Evolutionary conservation across 495 filamentous ascomycete species (phyloP).

Genomic region (Astrocystis sublimbata): DNA sequence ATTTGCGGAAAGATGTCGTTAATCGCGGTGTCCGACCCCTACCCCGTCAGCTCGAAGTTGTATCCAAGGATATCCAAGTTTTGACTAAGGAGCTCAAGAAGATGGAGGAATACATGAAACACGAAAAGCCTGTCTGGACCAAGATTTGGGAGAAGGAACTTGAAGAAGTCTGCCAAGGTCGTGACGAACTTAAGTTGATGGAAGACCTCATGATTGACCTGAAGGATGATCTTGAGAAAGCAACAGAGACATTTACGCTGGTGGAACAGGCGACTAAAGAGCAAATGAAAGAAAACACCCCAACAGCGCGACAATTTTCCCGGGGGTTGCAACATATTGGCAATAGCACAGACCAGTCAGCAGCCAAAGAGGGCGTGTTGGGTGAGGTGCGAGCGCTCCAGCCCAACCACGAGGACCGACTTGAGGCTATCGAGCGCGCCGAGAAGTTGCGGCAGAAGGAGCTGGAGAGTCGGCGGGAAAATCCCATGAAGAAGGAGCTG

Average conservation of each 20-base stretch:
- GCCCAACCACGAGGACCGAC: constrained; percentile 87
- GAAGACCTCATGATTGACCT: constrained; percentile 91
- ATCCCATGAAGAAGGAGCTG: constrained; percentile 86
- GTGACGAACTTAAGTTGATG: constrained; percentile 89
- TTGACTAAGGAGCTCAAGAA: constrained; percentile 88
- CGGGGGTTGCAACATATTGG: constrained; percentile 61
- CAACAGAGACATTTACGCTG: constrained; percentile 84
- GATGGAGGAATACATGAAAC: constrained; percentile 87
- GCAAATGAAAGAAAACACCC: constrained; percentile 73
- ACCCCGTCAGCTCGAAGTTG: constrained; percentile 84
- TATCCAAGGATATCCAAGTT: constrained; percentile 80
- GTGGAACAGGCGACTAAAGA: constrained; percentile 97
- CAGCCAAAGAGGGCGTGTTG: constrained; percentile 86
- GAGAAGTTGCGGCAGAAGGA: constrained; percentile 88
- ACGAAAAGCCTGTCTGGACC: constrained; percentile 93
- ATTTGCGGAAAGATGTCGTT: constrained; percentile 96
- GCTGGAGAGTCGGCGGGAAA: constrained; percentile 71
- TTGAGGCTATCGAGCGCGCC: constrained; percentile 94
- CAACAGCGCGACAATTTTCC: constrained; percentile 55
- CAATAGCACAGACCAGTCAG: constrained; percentile 68
- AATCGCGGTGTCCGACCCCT: constrained; percentile 86
- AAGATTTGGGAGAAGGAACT: constrained; percentile 99
- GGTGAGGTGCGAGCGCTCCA: constrained; percentile 93
- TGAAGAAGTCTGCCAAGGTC: constrained; percentile 89
- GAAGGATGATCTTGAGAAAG: constrained; percentile 92